phyloP scores from a whole-genome alignment of 495 filamentous ascomycete species.

The Sordaria brevicollis region DNA sequence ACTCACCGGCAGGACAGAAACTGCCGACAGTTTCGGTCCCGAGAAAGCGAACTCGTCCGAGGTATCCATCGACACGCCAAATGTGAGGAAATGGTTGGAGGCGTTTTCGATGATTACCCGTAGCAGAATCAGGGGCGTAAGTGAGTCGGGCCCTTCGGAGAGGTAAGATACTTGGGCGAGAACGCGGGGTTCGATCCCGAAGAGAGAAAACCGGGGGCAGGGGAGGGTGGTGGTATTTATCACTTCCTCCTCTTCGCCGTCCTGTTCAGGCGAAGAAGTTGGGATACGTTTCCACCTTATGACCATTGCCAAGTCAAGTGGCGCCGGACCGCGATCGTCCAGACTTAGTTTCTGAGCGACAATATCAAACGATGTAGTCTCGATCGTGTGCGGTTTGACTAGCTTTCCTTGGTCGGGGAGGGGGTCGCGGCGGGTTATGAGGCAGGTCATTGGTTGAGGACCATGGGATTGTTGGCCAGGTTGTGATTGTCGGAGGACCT shows the following conservation, averaged over 20 bases:
- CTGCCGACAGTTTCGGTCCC: constrained; percentile 65
- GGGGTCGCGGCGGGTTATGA: constrained; percentile 15
- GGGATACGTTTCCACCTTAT: constrained; percentile 61
- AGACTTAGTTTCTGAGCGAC: constrained; percentile 60
- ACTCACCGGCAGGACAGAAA: constrained; percentile 73
- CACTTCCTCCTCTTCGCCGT: neutral
- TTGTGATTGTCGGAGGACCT: constrained; percentile 37
- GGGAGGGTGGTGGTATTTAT: constrained; percentile 50
- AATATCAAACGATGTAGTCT: constrained; percentile 60
- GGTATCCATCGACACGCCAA: constrained; percentile 84
- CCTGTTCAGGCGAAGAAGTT: neutral
- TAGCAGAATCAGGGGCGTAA: constrained; percentile 22
- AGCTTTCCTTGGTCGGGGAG: constrained; percentile 15
- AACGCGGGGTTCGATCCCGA: constrained; percentile 78
- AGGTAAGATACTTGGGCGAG: constrained; percentile 52
- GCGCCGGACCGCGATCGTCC: constrained; percentile 65
- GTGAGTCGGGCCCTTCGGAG: constrained; percentile 2
- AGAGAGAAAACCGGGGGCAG: constrained; percentile 67
- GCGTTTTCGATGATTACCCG: constrained; percentile 83
- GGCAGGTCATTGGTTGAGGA: constrained; percentile 16
- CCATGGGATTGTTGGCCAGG: constrained; percentile 36
- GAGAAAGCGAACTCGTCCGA: constrained; percentile 90
- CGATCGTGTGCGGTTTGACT: constrained; percentile 51
- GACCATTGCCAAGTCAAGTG: constrained; percentile 62
- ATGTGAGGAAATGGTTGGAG: constrained; percentile 86